A percentile compares a stretch with the other conserved stretches of the same genome.
phyloP scores from a whole-genome alignment of 768 basidiomycete species.

The Rhizopogon rudus region DNA sequence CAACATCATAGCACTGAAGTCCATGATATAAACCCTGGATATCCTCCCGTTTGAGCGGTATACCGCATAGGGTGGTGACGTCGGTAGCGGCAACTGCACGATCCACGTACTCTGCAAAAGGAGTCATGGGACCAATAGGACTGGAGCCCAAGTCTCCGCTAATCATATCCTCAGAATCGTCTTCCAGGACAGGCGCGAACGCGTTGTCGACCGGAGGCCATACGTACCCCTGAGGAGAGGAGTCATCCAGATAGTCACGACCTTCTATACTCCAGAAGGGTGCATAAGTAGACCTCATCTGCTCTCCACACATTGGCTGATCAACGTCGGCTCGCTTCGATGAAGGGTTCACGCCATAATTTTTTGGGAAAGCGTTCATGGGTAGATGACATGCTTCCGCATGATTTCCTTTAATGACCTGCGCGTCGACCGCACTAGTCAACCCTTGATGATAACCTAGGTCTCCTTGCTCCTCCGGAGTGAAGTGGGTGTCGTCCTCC shows the following conservation, averaged over 20 bases:
- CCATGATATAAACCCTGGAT: conserved; percentile 14
- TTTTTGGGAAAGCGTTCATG: conserved; percentile 30
- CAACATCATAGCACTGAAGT: conserved; percentile 11
- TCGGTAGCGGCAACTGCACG: conserved; percentile 52
- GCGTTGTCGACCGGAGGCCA: conserved; percentile 23
- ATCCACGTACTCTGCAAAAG: conserved; percentile 74
- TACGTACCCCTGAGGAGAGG: conserved; percentile 9
- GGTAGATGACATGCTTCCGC: conserved; percentile 86
- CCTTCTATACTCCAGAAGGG: neutral
- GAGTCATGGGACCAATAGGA: conserved; percentile 70
- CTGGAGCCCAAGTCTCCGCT: conserved; percentile 57
- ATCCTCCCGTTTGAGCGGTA: conserved; percentile 14
- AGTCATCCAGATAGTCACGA: no score
- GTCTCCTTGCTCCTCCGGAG: conserved; percentile 18
- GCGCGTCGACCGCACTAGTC: conserved; percentile 70
- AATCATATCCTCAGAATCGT: conserved; percentile 52
- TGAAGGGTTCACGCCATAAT: conserved; percentile 4
- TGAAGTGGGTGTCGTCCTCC: conserved; percentile 43
- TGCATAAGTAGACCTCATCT: neutral
- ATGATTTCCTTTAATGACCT: conserved; percentile 81
- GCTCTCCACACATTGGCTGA: conserved; percentile 9
- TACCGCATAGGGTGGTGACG: conserved; percentile 19
- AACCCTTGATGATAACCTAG: conserved; percentile 75
- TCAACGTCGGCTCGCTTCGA: conserved; percentile 23
- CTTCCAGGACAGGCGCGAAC: conserved; percentile 63